These are phyloP conservation scores for Xenoacremonium recifei DNA, from an alignment of 2,329 filamentous ascomycete genomes.

Conservation along the genomic window DNA sequence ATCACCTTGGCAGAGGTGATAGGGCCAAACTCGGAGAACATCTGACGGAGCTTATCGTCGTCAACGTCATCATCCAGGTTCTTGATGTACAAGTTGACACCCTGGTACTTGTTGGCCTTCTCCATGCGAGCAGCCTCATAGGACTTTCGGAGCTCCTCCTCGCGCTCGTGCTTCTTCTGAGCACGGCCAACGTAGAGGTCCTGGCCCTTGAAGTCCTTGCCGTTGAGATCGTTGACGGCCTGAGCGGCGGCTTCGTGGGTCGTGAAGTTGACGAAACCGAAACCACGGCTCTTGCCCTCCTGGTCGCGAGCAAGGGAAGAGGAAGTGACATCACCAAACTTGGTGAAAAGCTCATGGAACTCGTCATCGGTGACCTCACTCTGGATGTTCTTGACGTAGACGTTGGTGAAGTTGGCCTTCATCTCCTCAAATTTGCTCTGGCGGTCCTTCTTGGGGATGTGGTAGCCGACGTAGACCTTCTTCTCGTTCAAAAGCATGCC, in stretches of 20 bases:
- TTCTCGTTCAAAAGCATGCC: conserved; percentile 99
- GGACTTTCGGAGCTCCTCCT: conserved; percentile 98
- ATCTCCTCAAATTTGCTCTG: conserved; percentile 99
- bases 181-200: conserved; percentile 97
- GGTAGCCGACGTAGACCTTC: conserved; percentile 99
- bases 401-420: conserved; percentile 99
- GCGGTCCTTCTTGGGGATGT: conserved; percentile 99
- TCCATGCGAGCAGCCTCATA: conserved; percentile 97
- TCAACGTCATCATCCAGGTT: conserved; percentile 96
- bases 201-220: conserved; percentile 88
- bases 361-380: conserved; percentile 84
- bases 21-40: conserved; percentile 87
- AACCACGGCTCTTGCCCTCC: conserved; percentile 92
- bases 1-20: conserved; percentile 99
- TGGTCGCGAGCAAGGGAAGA: conserved; percentile 86
- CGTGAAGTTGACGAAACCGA: conserved; percentile 94
- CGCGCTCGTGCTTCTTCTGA: conserved; percentile 99
- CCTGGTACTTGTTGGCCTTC: conserved; percentile 99
- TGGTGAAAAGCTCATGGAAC: conserved; percentile 90
- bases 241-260: conserved; percentile 82
- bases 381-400: conserved; percentile 98
- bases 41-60: conserved; percentile 93
- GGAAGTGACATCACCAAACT: conserved; percentile 91
- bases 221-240: conserved; percentile 90
- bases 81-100: conserved; percentile 99